Percentiles rank a stretch among this genome's conserved stretches.
Conservation (phyloP, 1,139 yeast species). For the Scheffersomyces segobiensis region DNA sequence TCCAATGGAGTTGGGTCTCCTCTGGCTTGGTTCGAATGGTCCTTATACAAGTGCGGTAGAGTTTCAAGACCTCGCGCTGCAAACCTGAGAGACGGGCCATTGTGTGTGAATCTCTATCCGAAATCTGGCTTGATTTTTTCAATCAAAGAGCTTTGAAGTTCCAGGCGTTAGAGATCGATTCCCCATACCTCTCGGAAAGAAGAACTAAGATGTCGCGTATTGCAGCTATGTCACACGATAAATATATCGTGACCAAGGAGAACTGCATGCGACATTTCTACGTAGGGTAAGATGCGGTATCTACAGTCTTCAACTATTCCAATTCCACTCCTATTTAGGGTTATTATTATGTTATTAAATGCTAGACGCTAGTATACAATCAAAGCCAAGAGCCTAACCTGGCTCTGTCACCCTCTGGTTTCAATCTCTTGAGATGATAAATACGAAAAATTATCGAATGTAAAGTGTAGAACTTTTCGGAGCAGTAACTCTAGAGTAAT, state of each 20-base stretch:
- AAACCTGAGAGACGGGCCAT: constrained; percentile 57
- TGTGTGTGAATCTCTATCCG: neutral
- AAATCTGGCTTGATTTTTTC: neutral
- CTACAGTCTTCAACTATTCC: neutral
- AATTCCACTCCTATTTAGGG: neutral
- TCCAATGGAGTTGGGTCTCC: constrained; percentile 47
- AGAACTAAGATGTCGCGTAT: neutral
- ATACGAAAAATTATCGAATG: no score
- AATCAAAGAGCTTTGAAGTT: neutral
- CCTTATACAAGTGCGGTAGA: constrained; percentile 62
- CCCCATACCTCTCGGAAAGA: neutral
- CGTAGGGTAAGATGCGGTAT: neutral
- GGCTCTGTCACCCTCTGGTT: neutral
- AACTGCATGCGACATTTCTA: neutral
- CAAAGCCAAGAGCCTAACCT: neutral
- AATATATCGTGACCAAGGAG: neutral
- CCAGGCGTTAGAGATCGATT: neutral
- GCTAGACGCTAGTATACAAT: neutral
- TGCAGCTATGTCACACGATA: neutral
- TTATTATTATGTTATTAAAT: neutral
- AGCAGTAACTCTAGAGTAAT: no score
- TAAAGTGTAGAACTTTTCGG: neutral
- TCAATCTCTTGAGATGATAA: neutral
- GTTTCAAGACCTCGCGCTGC: constrained; percentile 62
- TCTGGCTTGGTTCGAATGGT: constrained; percentile 57